A percentile compares a stretch with the other conserved stretches of the same genome.
Conservation (phyloP, 257 asterid species). For the Solanum clarkiae region DNA sequence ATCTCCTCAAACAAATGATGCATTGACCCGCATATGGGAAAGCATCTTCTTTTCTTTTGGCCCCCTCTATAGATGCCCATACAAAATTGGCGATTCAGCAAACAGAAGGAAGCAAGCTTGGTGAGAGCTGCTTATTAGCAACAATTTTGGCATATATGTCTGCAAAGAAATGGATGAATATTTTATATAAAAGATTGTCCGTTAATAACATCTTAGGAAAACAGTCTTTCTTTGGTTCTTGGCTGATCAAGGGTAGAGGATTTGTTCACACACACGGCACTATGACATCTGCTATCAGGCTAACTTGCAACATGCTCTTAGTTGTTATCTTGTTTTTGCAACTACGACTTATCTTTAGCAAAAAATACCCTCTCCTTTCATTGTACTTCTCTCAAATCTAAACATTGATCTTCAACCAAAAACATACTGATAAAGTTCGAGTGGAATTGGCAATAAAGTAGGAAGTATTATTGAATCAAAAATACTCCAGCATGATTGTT, state of each 20-base stretch:
- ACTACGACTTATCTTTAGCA: neutral
- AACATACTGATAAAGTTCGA: neutral
- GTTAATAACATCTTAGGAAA: neutral
- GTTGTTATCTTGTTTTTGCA: neutral
- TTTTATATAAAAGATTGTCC: neutral
- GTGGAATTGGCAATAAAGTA: neutral
- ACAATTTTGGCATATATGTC: neutral
- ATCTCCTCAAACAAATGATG: neutral
- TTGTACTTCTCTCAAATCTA: neutral
- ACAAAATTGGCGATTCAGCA: neutral
- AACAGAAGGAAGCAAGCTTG: neutral
- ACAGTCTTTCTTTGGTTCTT: neutral
- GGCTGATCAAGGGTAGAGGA: neutral
- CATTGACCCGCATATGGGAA: neutral
- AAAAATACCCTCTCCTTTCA: neutral
- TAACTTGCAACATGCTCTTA: neutral
- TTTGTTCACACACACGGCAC: neutral
- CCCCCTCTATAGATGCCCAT: neutral
- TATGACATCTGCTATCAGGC: neutral
- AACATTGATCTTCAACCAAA: neutral
- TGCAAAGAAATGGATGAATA: neutral
- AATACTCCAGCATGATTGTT: constrained; percentile 43
- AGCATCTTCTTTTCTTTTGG: neutral
- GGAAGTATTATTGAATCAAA: neutral
- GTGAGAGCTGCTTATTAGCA: neutral